These are phyloP conservation scores for Skeletonema marinoi DNA, from an alignment of 108 stramenopile genomes.

Conservation along the genomic window DNA sequence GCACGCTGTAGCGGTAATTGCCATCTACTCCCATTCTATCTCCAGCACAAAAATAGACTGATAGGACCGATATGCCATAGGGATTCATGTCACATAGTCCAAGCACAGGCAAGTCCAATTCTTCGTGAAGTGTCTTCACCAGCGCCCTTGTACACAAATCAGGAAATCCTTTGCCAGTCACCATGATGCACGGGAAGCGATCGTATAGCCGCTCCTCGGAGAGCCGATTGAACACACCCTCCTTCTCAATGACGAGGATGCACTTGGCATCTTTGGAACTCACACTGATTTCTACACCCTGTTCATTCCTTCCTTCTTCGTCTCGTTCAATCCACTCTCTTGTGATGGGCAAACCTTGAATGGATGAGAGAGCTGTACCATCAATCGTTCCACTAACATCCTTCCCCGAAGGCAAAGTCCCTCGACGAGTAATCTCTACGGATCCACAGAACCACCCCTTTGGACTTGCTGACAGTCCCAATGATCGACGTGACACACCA, in stretches of 20 bases:
- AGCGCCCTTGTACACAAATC: conserved; percentile 88
- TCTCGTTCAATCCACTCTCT: conserved; percentile 57
- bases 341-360: conserved; percentile 66
- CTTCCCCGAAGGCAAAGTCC: conserved; percentile 40
- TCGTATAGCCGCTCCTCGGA: conserved; percentile 94
- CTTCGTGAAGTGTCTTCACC: conserved; percentile 59
- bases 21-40: conserved; percentile 50
- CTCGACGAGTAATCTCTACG: conserved; percentile 48
- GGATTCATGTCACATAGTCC: conserved; percentile 89
- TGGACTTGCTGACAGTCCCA: conserved; percentile 84
- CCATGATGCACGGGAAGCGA: conserved; percentile 88
- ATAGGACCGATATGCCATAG: conserved; percentile 73
- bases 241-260: conserved; percentile 97
- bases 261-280: conserved; percentile 54
- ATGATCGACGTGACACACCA: conserved; percentile 55
- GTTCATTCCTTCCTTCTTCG: conserved; percentile 22
- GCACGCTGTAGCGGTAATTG: conserved; percentile 43
- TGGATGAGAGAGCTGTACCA: conserved; percentile 47
- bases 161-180: conserved; percentile 97
- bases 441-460: conserved; percentile 89
- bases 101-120: conserved; percentile 69
- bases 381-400: conserved; percentile 47
- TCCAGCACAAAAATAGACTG: conserved; percentile 64
- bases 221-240: conserved; percentile 95
- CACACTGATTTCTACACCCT: conserved; percentile 30